A percentile compares a stretch with the other conserved stretches of the same genome.
phyloP scores from a whole-genome alignment of 176 grass and related monocot species.

The Urochloa ruziziensis region DNA sequence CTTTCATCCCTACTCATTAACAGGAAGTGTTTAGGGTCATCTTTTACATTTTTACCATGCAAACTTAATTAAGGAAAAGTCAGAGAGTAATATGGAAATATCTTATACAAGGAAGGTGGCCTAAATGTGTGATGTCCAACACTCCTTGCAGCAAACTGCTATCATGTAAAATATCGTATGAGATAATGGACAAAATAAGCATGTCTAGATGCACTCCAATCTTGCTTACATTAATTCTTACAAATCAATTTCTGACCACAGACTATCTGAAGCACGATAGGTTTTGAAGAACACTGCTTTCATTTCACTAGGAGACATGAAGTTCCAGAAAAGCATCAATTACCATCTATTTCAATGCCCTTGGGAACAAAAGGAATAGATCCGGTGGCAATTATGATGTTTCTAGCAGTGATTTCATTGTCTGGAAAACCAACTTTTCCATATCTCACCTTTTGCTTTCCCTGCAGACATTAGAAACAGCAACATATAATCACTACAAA shows the following conservation, averaged over 20 bases:
- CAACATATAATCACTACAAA: background rate
- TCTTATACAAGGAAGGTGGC: background rate
- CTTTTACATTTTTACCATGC: background rate
- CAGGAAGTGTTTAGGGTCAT: background rate
- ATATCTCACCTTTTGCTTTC: slow-evolving; percentile 63
- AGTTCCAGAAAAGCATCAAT: slow-evolving; percentile 8
- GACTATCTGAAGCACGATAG: slow-evolving; percentile 13
- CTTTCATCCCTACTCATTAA: background rate
- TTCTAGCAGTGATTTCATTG: slow-evolving; percentile 67
- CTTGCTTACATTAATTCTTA: background rate
- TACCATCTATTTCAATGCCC: slow-evolving; percentile 90
- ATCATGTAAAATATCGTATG: background rate
- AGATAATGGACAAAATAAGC: background rate
- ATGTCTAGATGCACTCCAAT: background rate
- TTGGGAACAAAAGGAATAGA: slow-evolving; percentile 81
- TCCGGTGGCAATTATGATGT: slow-evolving; percentile 78
- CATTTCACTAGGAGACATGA: background rate
- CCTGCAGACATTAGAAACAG: slow-evolving; percentile 31
- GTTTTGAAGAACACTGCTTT: slow-evolving; percentile 7
- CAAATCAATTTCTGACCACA: background rate
- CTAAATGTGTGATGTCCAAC: background rate
- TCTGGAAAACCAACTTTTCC: slow-evolving; percentile 69
- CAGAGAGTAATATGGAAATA: background rate
- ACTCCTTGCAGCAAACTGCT: background rate
- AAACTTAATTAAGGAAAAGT: no score